Evolutionary conservation across 2,329 filamentous ascomycete species (phyloP).

Genomic region (Verticillium longisporum): DNA sequence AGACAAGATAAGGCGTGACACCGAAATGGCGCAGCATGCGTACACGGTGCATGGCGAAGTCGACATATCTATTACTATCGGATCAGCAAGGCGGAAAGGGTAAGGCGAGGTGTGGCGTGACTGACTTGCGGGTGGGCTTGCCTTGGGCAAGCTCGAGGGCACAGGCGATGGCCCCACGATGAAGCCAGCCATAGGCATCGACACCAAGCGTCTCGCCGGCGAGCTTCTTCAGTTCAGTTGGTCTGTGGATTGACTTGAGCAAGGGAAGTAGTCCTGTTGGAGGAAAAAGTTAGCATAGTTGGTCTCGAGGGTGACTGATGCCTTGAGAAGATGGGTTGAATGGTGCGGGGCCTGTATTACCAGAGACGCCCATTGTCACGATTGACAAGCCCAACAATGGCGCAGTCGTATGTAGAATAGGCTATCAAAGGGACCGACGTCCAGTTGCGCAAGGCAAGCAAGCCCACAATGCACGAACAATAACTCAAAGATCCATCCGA

Average conservation of each 20-base stretch:
- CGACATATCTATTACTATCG: slow-evolving; percentile 61
- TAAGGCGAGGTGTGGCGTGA: slow-evolving; percentile 5
- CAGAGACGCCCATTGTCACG: slow-evolving; percentile 13
- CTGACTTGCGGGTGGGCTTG: slow-evolving; percentile 80
- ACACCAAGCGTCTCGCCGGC: slow-evolving; percentile 85
- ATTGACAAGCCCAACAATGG: neutral
- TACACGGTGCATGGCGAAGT: slow-evolving; percentile 84
- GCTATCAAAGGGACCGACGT: neutral
- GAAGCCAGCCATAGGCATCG: slow-evolving; percentile 97
- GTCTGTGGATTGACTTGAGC: slow-evolving; percentile 93
- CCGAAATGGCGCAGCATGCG: slow-evolving; percentile 93
- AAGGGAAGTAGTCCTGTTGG: slow-evolving; percentile 74
- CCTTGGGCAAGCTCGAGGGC: slow-evolving; percentile 84
- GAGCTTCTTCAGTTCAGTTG: slow-evolving; percentile 80
- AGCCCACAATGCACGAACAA: neutral
- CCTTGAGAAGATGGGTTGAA: neutral
- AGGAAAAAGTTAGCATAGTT: neutral
- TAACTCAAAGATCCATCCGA: neutral
- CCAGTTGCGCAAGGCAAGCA: neutral
- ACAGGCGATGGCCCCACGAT: slow-evolving; percentile 85
- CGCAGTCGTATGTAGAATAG: neutral
- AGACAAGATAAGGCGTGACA: slow-evolving; percentile 89
- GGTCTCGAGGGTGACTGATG: neutral
- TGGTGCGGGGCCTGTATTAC: slow-evolving; percentile 1
- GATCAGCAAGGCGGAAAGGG: neutral